Evolutionary conservation across 148 eudicot species (phyloP).

Genomic region (Arbutus unedo): DNA sequence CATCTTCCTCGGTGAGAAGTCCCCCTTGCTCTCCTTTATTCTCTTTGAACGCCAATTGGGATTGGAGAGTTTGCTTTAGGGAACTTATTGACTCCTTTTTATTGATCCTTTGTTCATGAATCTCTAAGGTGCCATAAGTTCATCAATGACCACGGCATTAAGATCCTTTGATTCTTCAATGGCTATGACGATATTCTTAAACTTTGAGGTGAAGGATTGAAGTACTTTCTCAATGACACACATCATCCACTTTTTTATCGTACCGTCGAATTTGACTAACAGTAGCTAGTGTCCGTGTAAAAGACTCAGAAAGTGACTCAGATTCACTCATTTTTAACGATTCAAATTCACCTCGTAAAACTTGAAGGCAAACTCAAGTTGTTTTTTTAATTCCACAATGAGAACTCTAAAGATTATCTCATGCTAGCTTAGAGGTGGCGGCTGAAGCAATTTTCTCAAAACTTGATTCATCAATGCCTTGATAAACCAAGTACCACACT

Average conservation of each 20-base stretch:
- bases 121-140: slow-evolving; percentile 14
- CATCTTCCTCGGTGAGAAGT: background rate
- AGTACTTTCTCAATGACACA: background rate
- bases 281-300: background rate
- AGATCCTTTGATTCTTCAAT: background rate
- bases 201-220: background rate
- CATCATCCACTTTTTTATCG: background rate
- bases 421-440: slow-evolving; percentile 1
- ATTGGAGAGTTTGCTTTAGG: background rate
- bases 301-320: background rate
- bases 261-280: background rate
- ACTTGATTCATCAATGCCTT: background rate
- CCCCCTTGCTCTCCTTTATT: background rate
- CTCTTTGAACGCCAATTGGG: background rate
- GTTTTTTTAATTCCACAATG: background rate
- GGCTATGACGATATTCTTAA: background rate
- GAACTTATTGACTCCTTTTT: background rate
- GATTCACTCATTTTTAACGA: background rate
- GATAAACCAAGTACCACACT: slow-evolving; percentile 1
- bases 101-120: slow-evolving; percentile 14
- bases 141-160: background rate
- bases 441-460: slow-evolving; percentile 1
- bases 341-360: background rate
- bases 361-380: background rate
- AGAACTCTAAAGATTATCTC: background rate